These are phyloP conservation scores for Lactarius tabidus DNA, from an alignment of 768 basidiomycete species.

Conservation along the genomic window DNA sequence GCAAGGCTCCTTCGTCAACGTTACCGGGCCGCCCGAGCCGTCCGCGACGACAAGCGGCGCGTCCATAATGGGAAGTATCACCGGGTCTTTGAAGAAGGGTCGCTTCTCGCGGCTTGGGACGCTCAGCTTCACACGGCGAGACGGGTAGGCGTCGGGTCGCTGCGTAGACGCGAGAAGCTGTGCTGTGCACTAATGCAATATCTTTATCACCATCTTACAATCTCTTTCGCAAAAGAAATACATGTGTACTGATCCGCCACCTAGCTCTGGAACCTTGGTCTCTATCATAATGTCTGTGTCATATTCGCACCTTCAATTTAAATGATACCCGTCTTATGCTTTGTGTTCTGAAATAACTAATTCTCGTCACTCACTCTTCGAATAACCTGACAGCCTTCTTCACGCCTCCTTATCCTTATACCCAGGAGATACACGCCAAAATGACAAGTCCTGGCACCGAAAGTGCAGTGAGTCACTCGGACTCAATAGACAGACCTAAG, in stretches of 20 bases:
- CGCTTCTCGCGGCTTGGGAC: slow-evolving; percentile 77
- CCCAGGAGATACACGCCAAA: too few species aligned
- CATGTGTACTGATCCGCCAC: slow-evolving; percentile 8
- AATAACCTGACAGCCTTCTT: too few species aligned
- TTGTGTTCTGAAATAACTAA: too few species aligned
- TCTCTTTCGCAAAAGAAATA: not conserved
- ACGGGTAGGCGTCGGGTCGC: slow-evolving; percentile 22
- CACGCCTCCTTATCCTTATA: too few species aligned
- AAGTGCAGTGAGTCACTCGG: too few species aligned
- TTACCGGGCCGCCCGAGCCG: slow-evolving; percentile 44
- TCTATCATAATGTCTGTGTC: too few species aligned
- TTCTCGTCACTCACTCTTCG: too few species aligned
- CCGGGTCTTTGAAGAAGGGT: slow-evolving; percentile 65
- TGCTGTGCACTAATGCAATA: not conserved
- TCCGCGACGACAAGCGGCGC: slow-evolving; percentile 41
- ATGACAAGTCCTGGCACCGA: too few species aligned
- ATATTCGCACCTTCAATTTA: too few species aligned
- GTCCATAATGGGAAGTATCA: slow-evolving; percentile 60
- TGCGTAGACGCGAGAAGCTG: not conserved
- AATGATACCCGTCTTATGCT: too few species aligned
- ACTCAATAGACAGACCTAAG: too few species aligned
- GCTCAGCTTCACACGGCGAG: slow-evolving; percentile 59
- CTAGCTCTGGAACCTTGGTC: not conserved
- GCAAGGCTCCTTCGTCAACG: slow-evolving; percentile 72
- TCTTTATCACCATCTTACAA: slow-evolving; percentile 2